Evolutionary conservation across 2,329 filamentous ascomycete genomes (phyloP), one percentile per base, ranked within the genome.

Genomic region (Nemania sp.): DNA sequence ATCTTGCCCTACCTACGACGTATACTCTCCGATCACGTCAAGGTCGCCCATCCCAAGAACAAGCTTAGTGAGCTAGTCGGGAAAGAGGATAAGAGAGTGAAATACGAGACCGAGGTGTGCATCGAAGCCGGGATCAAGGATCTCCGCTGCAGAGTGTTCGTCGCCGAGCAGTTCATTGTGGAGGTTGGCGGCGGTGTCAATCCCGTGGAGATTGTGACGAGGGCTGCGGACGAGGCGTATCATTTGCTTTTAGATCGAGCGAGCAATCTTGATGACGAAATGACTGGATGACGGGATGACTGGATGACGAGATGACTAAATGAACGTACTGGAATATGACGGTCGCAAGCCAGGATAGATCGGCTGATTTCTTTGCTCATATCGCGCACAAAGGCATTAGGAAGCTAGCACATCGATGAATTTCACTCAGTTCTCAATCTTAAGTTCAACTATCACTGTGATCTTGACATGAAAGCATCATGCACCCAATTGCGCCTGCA

Each of bases 1-100:
- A 75, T 97, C 4, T 60, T 91, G 33, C 67, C 72, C 0, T 83
- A 83, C 59, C 70, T 96, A 53, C 73, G 80, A 0, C 78, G 85
- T 2, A 73, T 91, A 9, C 62, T 95, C 8, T 72, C 76, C 1
- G 80, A 80, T 2, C 65, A 71, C 0, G 78, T 93, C 2, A 77
- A 86, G n/a, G 66, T 79, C 6, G 65, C 75, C 57, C 83, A 87
- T 55, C 84, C 84, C 1, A 92, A 90, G 69, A 86, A 90, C 67
- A 77, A 84, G 53, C 71, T 95, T 7, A 86, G 87, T 0, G 72
- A 78, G 39, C 61, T 88, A 26, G 83, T 83, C 0, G 77, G 74
- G 3, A 70, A 34, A 40, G 30, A 44, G 0, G 61, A 50, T 1
- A 71, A 79, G 50, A 77, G 67, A 23, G 79, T 90, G 0, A 68